Evolutionary conservation across 257 asterid species (phyloP), one percentile per base, ranked within the genome.

Genomic region (Scutellaria minor): DNA sequence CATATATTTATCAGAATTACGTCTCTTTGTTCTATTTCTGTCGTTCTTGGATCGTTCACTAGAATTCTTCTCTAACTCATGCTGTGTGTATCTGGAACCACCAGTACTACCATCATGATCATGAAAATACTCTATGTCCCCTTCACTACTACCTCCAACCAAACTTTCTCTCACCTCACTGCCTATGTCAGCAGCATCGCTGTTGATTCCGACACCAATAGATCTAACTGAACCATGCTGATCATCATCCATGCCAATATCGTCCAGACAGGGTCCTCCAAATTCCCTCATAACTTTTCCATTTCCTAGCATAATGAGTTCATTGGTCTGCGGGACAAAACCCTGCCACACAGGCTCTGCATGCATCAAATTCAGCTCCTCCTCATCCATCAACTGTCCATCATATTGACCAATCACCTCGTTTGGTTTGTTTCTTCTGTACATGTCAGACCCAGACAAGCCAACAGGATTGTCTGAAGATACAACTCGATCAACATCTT

Each of bases 141-240:
- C 98, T 72, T 90, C 97, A 76, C 97, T 93, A 82, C 98, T 93
- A 78, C 93, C 98, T 71, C 98, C 97, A 71, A 93, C 81, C 86
- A 93, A 83, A 78, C 97, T 90, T 69, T 88, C 96, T 75, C 97
- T 83, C 71, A 90, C 90, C 84, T 93, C 98, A 76, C 97, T 93
- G 71, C 98, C 97, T 39, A 90, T 80, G 50, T 93, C 98, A 75
- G 98, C 98, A 71, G 83, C 92, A 76, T 93, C 98, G 66, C 97
- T 93, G 79, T 85, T 90, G 71, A 93, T 90, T 55, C 98, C 98
- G 45, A 93, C 98, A 66, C 98, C 98, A 62, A 93, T 93, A 24
- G 98, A 93, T 79, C 98, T 84, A 71, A 93, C 97, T 2, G 98
- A 93, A 77, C 95, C 93, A 13, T 90, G 93, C 44, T 88, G 96